A percentile compares a stretch with the other conserved stretches of the same genome.
Evolutionary conservation across 176 grass and related monocot genomes (phyloP).

Genomic region (Oropetium thomaeum): DNA sequence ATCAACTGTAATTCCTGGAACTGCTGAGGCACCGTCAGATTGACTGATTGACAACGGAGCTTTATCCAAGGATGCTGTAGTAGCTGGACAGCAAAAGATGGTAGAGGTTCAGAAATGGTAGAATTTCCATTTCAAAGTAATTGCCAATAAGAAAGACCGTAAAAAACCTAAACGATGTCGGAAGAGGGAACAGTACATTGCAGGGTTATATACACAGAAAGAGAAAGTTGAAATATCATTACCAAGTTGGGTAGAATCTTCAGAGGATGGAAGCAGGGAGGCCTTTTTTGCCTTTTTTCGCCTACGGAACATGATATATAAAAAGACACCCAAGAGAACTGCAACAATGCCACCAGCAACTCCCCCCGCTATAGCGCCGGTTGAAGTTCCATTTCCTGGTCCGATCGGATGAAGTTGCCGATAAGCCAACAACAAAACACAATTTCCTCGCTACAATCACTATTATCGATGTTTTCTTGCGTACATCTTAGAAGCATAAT

Average conservation of each 20-base stretch:
- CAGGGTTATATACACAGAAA: neutral
- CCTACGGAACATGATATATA: slow-evolving; percentile 51
- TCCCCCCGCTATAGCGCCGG: slow-evolving; percentile 68
- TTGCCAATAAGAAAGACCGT: slow-evolving; percentile 12
- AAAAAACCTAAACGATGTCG: neutral
- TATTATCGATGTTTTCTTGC: neutral
- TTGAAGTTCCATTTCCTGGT: slow-evolving; percentile 33
- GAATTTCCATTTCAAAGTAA: slow-evolving; percentile 3
- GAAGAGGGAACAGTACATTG: neutral
- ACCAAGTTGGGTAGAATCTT: slow-evolving; percentile 53
- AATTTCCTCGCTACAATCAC: slow-evolving; percentile 30
- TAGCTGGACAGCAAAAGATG: slow-evolving; percentile 25
- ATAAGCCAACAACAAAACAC: slow-evolving; percentile 8
- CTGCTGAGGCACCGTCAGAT: slow-evolving; percentile 36
- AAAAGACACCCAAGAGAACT: slow-evolving; percentile 32
- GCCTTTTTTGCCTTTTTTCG: slow-evolving; percentile 53
- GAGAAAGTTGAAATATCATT: neutral
- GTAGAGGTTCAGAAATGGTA: slow-evolving; percentile 23
- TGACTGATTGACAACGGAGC: slow-evolving; percentile 18
- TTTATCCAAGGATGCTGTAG: slow-evolving; percentile 36
- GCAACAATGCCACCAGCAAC: slow-evolving; percentile 41
- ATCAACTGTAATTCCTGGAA: slow-evolving; percentile 68
- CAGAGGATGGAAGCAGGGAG: slow-evolving; percentile 50
- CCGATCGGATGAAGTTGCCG: neutral
- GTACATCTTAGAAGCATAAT: slow-evolving; percentile 38